phyloP scores from a whole-genome alignment of 331 rosid species.

The Pyrus hybrid region DNA sequence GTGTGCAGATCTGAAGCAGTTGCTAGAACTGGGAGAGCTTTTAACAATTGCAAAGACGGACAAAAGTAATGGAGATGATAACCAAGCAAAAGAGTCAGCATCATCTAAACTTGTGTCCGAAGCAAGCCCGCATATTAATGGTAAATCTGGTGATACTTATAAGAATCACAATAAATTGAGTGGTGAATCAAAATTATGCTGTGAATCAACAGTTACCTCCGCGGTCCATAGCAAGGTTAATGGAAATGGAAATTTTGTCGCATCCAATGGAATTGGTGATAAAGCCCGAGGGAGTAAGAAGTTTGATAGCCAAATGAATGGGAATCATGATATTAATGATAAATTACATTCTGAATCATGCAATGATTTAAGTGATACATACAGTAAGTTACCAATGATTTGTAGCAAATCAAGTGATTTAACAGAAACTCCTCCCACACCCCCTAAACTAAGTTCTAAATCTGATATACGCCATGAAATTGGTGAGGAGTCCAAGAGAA shows the following conservation, averaged over 20 bases:
- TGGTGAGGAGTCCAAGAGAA: constrained; percentile 51
- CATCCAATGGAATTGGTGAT: constrained; percentile 30
- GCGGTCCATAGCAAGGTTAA: constrained; percentile 31
- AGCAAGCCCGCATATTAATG: constrained; percentile 24
- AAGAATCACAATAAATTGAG: constrained; percentile 22
- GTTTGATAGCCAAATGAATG: constrained; percentile 34
- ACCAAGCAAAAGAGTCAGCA: constrained; percentile 17
- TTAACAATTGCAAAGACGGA: constrained; percentile 52
- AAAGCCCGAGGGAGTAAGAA: constrained; percentile 33
- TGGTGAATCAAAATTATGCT: constrained; percentile 28
- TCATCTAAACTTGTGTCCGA: constrained; percentile 21
- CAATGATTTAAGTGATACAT: constrained; percentile 39
- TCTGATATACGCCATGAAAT: constrained; percentile 23
- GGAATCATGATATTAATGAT: constrained; percentile 44
- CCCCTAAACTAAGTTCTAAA: constrained; percentile 39
- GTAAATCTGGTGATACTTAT: constrained; percentile 24
- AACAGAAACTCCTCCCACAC: constrained; percentile 29
- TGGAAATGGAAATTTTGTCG: constrained; percentile 22
- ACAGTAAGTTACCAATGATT: constrained; percentile 45
- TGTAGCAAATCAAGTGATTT: constrained; percentile 42
- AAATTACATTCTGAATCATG: constrained; percentile 2
- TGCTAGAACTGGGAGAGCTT: constrained; percentile 82
- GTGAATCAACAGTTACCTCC: constrained; percentile 29
- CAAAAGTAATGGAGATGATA: constrained; percentile 17
- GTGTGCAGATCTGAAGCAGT: constrained; percentile 81